Evolutionary conservation across 1,284 basidiomycete species (phyloP), one percentile per base, ranked within the genome.

Genomic region (Clitocybe nebularis): DNA sequence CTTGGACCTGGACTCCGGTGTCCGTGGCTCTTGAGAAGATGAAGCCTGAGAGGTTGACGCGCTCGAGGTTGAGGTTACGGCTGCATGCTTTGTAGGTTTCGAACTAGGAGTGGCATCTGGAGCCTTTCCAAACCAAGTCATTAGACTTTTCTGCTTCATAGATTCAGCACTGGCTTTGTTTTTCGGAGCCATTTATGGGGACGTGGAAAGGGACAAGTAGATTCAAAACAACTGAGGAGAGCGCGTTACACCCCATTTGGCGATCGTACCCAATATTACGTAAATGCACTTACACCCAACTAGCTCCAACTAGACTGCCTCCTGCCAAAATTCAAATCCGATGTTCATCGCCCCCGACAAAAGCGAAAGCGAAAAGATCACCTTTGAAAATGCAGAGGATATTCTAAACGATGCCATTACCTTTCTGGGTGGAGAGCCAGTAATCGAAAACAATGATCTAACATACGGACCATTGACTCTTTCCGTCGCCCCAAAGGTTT

Each of bases 61-160:
- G 47, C 53, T 50, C 16, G 37, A 32, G 14, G 14, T 16, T 44
- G 11, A 48, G 45, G 33, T 41, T 45, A 38, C 39, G 4, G 38
- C 36, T 11, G 36, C 19, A 40, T 45, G 37, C 34, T 28, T 49
- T 37, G 51, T 46, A 47, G 47, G 48, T 56, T 59, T 44, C 20
- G 54, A 43, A 21, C 58, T 57, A 11, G 52, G 37, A 17, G 52
- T 54, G 38, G 50, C 55, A 36, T 53, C 43, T 24, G 51, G 41
- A 2, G 54, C 52, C 23, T 83, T 85, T 0, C 64, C 65, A 52
- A 88, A 84, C 62, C 77, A 88, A 6, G 79, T 75, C 61, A 80
- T 80, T 5, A 88, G 69, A 53, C 80, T 86, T 56, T 86, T 88
- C 59, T 88, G 84, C 52, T 83, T 88, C 61, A 78, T 61, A 25